phyloP scores from a whole-genome alignment of 345 rosid genomes.

The Zanthoxylum bungeanum region DNA sequence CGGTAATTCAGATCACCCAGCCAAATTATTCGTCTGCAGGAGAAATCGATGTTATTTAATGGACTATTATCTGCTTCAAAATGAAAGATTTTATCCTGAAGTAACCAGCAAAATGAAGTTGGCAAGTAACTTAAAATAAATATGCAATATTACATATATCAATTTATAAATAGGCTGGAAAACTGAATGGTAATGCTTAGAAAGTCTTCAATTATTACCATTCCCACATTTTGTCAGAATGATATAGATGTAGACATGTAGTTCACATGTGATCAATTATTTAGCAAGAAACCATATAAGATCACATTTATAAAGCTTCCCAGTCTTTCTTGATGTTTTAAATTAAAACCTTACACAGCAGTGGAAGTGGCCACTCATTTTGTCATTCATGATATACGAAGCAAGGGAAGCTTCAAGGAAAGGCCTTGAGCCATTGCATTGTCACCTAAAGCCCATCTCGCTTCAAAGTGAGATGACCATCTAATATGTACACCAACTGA shows the following conservation, averaged over 20 bases:
- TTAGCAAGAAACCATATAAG: neutral
- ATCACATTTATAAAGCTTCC: neutral
- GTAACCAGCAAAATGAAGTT: neutral
- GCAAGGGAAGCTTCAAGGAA: neutral
- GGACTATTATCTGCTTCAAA: neutral
- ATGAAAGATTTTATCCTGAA: neutral
- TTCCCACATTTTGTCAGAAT: too few species aligned
- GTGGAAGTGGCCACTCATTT: neutral
- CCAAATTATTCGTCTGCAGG: constrained; percentile 82
- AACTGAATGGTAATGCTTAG: neutral
- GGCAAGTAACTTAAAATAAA: neutral
- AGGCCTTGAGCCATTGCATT: neutral
- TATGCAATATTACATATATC: neutral
- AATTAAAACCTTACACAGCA: neutral
- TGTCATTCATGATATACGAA: neutral
- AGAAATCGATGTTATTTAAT: constrained; percentile 9
- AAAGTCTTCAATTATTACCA: too few species aligned
- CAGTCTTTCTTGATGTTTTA: neutral
- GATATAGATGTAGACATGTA: neutral
- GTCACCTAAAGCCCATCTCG: neutral
- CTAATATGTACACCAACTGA: neutral
- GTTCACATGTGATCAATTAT: neutral
- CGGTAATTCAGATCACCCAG: constrained; percentile 94
- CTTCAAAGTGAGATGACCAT: neutral
- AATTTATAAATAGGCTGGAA: neutral